Evolutionary conservation across 2,329 filamentous ascomycete genomes (phyloP).

Genomic region (Trichoderma endophyticum): DNA sequence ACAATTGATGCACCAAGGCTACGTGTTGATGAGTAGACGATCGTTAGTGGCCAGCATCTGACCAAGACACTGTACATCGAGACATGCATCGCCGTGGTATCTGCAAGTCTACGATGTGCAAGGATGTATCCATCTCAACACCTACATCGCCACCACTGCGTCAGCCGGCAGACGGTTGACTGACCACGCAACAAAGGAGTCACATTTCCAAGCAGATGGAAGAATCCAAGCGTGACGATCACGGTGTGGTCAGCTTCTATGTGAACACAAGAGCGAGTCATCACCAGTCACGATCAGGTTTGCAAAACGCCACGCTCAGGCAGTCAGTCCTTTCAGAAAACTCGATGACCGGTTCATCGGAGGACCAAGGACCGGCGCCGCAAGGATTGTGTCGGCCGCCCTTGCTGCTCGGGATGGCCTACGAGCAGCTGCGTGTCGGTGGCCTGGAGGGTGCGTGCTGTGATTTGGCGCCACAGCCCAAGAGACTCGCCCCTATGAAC

Average conservation of each 20-base stretch:
- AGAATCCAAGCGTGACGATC: not conserved
- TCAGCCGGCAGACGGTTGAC: not conserved
- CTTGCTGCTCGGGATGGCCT: not conserved
- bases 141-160: not conserved
- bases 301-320: not conserved
- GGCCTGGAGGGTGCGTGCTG: not conserved
- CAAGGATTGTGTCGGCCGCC: not conserved
- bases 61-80: not conserved
- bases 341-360: not conserved
- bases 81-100: not conserved
- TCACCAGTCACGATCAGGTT: not conserved
- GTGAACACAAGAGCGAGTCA: not conserved
- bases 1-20: not conserved
- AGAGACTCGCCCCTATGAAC: not conserved
- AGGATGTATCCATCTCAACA: not conserved
- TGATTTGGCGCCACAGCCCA: conserved; percentile 9
- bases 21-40: not conserved
- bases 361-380: not conserved
- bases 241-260: not conserved
- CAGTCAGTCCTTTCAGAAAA: not conserved
- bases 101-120: not conserved
- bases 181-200: not conserved
- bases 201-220: not conserved
- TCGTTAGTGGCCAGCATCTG: not conserved
- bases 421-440: not conserved